A percentile compares a stretch with the other conserved stretches of the same genome.
Conservation (phyloP, 495 filamentous ascomycete genomes). For the Clohesyomyces aquaticus region DNA sequence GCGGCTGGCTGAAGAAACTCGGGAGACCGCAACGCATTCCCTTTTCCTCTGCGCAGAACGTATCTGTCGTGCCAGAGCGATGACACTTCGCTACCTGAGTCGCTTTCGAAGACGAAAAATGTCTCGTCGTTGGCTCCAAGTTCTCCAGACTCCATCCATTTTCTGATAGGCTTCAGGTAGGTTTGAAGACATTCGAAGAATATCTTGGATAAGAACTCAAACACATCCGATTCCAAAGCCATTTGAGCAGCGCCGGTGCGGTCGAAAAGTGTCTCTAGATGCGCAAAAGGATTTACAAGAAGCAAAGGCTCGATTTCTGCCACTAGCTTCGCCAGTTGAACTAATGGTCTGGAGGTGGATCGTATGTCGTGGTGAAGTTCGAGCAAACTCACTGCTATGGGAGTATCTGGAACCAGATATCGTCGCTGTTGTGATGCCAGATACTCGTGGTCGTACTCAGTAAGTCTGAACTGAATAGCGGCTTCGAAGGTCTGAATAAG, state of each 20-base stretch:
- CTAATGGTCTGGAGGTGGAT: slow-evolving; percentile 55
- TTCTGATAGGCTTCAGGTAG: slow-evolving; percentile 75
- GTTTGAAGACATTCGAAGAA: slow-evolving; percentile 84
- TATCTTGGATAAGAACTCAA: slow-evolving; percentile 62
- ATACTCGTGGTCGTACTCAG: slow-evolving; percentile 49
- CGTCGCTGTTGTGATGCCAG: slow-evolving; percentile 53
- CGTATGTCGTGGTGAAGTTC: slow-evolving; percentile 64
- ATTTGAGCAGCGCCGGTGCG: slow-evolving; percentile 69
- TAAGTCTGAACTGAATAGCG: slow-evolving; percentile 51
- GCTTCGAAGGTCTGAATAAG: slow-evolving; percentile 62
- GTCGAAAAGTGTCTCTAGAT: slow-evolving; percentile 74
- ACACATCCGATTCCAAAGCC: slow-evolving; percentile 63
- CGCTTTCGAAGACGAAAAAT: slow-evolving; percentile 72
- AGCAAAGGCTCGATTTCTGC: slow-evolving; percentile 33
- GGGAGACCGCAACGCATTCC: slow-evolving; percentile 65
- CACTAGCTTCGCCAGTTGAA: slow-evolving; percentile 57
- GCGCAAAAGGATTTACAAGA: slow-evolving; percentile 36
- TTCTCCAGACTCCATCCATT: slow-evolving; percentile 85
- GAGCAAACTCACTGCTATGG: slow-evolving; percentile 59
- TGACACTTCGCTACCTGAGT: slow-evolving; percentile 60
- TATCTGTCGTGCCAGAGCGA: slow-evolving; percentile 80
- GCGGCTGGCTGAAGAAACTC: slow-evolving; percentile 71
- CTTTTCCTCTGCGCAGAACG: slow-evolving; percentile 59
- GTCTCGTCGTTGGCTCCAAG: slow-evolving; percentile 63
- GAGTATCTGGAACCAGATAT: slow-evolving; percentile 48